phyloP scores from a whole-genome alignment of 176 grass and related monocot genomes.

The Oryza brachyantha region DNA sequence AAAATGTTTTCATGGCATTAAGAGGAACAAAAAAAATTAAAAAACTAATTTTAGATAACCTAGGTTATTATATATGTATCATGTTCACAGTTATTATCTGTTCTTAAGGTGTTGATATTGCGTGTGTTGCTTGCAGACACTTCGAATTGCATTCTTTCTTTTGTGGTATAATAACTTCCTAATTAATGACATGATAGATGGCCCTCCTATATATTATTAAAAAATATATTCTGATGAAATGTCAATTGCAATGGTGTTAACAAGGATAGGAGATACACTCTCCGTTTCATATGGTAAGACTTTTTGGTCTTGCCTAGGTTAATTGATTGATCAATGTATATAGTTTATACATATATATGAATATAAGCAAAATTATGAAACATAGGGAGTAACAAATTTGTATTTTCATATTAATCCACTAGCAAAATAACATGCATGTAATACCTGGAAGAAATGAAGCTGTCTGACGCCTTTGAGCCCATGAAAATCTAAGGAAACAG shows the following conservation, averaged over 20 bases:
- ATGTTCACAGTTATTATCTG: neutral
- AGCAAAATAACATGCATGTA: neutral
- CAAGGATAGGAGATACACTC: neutral
- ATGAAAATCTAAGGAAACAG: conserved; percentile 51
- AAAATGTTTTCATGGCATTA: neutral
- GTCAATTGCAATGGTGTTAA: neutral
- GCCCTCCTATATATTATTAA: neutral
- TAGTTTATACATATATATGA: too few relatives aligned
- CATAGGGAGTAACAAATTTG: neutral
- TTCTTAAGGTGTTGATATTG: neutral
- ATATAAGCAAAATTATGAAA: too few relatives aligned
- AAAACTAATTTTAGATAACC: neutral
- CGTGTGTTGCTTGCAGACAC: neutral
- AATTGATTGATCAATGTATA: too few relatives aligned
- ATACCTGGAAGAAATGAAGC: conserved; percentile 59
- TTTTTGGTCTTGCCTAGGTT: too few relatives aligned
- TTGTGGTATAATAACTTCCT: neutral
- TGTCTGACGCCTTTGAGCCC: conserved; percentile 59
- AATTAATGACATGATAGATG: neutral
- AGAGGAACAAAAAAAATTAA: neutral
- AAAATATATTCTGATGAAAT: neutral
- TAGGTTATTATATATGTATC: neutral
- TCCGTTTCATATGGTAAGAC: too few relatives aligned
- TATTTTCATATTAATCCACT: neutral
- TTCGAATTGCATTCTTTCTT: neutral